Percentiles rank a stretch among this genome's conserved stretches.
Conservation (phyloP, 306 rosid genomes). For the Aeschynomene evenia region DNA sequence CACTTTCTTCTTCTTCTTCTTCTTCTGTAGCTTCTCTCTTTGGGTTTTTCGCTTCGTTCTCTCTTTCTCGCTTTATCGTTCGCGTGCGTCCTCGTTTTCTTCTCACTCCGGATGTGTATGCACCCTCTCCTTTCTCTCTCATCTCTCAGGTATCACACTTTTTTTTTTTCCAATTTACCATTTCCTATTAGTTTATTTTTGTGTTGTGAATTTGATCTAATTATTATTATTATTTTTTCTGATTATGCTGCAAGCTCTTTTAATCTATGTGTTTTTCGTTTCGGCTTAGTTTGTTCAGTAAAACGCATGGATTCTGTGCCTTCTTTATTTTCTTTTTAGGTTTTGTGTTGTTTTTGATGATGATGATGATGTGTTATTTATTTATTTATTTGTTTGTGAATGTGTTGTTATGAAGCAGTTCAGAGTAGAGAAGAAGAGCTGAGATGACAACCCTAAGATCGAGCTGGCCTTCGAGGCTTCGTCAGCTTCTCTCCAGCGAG, state of each 20-base stretch:
- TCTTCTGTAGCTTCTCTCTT: too few relatives aligned
- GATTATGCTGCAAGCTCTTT: too few relatives aligned
- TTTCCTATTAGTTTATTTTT: neutral
- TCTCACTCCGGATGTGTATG: constrained; percentile 65
- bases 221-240: neutral
- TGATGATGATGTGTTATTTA: neutral
- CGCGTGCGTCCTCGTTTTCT: neutral
- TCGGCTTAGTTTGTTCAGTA: too few relatives aligned
- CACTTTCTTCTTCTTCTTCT: constrained; percentile 22
- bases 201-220: too few relatives aligned
- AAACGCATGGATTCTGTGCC: too few relatives aligned
- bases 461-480: constrained; percentile 94
- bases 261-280: too few relatives aligned
- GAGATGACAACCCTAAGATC: constrained; percentile 87
- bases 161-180: too few relatives aligned
- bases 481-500: constrained; percentile 84
- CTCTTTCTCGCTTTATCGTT: too few relatives aligned
- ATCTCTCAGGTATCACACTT: constrained; percentile 68
- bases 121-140: constrained; percentile 48
- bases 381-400: neutral
- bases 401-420: constrained; percentile 40
- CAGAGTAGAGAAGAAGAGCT: constrained; percentile 65
- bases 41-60: constrained; percentile 48
- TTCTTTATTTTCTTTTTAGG: too few relatives aligned
- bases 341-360: neutral